These are phyloP conservation scores for Fusarium graminum DNA, from an alignment of 2,329 filamentous ascomycete genomes.

Conservation along the genomic window DNA sequence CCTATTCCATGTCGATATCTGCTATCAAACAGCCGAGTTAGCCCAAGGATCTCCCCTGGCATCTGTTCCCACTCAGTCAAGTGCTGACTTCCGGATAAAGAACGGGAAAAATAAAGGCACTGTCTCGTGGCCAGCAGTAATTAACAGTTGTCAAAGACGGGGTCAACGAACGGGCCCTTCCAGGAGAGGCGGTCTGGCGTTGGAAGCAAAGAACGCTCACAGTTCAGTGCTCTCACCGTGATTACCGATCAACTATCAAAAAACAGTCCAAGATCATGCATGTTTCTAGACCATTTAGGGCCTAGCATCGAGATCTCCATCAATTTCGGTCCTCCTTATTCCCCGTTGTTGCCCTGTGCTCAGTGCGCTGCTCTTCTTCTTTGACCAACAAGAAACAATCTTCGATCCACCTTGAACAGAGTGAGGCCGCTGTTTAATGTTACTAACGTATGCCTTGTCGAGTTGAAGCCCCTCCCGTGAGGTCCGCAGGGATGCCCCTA, in stretches of 20 bases:
- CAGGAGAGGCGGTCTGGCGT: constrained; percentile 47
- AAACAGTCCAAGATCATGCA: constrained; percentile 43
- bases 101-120: constrained; percentile 27
- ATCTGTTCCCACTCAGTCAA: constrained; percentile 7
- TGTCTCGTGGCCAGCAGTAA: constrained; percentile 32
- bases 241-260: constrained; percentile 36
- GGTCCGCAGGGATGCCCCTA: constrained; percentile 33
- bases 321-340: constrained; percentile 22
- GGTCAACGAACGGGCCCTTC: constrained; percentile 43
- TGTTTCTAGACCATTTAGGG: constrained; percentile 24
- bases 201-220: constrained; percentile 14
- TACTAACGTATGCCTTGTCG: constrained; percentile 24
- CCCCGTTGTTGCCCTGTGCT: constrained; percentile 23
- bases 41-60: constrained; percentile 22
- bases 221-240: constrained; percentile 26
- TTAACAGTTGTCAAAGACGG: constrained; percentile 43
- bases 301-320: constrained; percentile 37
- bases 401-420: constrained; percentile 38
- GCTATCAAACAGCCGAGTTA: constrained; percentile 19
- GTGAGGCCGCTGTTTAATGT: constrained; percentile 35
- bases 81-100: constrained; percentile 18
- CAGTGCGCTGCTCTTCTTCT: constrained; percentile 17
- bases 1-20: constrained; percentile 35
- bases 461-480: constrained; percentile 18
- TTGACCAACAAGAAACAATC: constrained; percentile 37